Percentiles rank a stretch among this genome's conserved stretches.
Conservation (phyloP, 139 green algal species). For the Coelastrella sp. region DNA sequence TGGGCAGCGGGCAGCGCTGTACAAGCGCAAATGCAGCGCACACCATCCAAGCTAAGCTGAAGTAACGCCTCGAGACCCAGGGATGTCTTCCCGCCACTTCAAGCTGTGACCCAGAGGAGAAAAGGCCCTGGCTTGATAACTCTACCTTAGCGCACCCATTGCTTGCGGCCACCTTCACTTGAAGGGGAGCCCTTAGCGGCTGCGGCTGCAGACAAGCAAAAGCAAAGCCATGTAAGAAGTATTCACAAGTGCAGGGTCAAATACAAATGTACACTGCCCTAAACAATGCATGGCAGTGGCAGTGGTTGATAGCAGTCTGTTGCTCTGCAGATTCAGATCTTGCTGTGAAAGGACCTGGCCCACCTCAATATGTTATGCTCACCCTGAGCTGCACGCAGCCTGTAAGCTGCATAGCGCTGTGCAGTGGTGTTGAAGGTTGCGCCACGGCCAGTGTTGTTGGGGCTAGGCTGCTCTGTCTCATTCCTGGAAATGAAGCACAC, state of each 20-base stretch:
- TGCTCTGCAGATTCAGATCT: not conserved
- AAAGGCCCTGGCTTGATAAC: no score
- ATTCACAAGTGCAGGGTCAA: not conserved
- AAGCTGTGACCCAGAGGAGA: no score
- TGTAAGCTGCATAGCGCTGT: constrained; percentile 52
- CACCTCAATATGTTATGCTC: not conserved
- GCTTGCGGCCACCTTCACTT: constrained; percentile 25
- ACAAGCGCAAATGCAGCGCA: no score
- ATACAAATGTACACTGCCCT: not conserved
- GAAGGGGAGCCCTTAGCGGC: constrained; percentile 19
- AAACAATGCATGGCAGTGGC: not conserved
- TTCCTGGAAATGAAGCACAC: not conserved
- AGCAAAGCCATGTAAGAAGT: not conserved
- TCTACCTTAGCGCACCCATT: constrained; percentile 25
- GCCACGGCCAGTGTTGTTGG: not conserved
- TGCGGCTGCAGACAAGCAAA: constrained; percentile 27
- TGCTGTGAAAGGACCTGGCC: not conserved
- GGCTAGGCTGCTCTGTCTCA: constrained; percentile 23
- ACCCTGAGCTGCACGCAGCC: constrained; percentile 50
- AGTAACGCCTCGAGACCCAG: no score
- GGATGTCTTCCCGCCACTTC: not conserved
- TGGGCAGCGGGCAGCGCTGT: no score
- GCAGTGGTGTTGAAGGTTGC: constrained; percentile 44
- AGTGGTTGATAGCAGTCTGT: not conserved
- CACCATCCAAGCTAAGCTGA: no score